These are phyloP conservation scores for Vanrija sp. DNA, from an alignment of 1,284 basidiomycete genomes.

Conservation along the genomic window DNA sequence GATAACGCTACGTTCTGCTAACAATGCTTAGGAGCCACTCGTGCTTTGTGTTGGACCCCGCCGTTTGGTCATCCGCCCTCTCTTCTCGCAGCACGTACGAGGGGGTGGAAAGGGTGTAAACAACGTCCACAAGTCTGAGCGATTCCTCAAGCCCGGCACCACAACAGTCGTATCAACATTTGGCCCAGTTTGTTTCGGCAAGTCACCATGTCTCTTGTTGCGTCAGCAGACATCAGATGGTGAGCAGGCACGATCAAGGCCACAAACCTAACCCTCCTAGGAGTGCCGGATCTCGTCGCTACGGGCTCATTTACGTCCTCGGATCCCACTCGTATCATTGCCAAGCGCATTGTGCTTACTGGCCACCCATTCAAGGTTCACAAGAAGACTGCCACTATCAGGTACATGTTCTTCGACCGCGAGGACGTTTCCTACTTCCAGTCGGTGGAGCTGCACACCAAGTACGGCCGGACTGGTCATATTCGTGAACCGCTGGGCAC, in stretches of 20 bases:
- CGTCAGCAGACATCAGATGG: background rate
- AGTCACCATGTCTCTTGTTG: constrained; percentile 70
- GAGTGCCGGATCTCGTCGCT: constrained; percentile 80
- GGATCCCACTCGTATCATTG: constrained; percentile 85
- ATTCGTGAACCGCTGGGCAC: constrained; percentile 92
- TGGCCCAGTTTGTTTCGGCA: constrained; percentile 85
- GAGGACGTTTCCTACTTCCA: constrained; percentile 93
- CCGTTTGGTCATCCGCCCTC: constrained; percentile 74
- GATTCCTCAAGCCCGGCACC: constrained; percentile 77
- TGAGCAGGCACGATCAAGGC: background rate
- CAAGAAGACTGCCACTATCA: constrained; percentile 93
- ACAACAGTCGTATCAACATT: constrained; percentile 82
- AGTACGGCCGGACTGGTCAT: constrained; percentile 86
- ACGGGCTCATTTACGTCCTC: constrained; percentile 83
- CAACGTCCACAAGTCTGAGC: constrained; percentile 96
- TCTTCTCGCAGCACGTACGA: constrained; percentile 87
- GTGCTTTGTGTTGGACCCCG: constrained; percentile 86
- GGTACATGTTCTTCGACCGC: constrained; percentile 97
- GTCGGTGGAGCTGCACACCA: constrained; percentile 88
- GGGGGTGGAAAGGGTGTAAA: constrained; percentile 87
- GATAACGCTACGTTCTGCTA: background rate
- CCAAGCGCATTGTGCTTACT: constrained; percentile 88
- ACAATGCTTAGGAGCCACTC: constrained; percentile 65
- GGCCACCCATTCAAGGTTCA: constrained; percentile 98
- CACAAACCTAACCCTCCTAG: background rate